Conservation (phyloP, 345 rosid species). For the Erodium maritimum region DNA sequence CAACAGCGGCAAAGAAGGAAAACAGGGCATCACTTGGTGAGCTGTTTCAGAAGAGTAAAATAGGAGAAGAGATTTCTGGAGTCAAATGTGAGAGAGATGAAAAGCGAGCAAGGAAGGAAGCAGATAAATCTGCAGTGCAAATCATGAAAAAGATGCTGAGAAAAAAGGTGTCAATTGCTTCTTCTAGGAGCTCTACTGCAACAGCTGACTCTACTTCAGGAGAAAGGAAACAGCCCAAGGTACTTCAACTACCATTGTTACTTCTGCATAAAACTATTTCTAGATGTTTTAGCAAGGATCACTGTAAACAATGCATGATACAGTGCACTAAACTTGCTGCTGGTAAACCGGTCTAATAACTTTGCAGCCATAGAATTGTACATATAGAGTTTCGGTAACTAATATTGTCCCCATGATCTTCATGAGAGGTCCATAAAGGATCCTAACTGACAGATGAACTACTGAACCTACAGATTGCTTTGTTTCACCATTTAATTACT, state of each 20-base stretch:
- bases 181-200: slow-evolving; percentile 32
- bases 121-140: slow-evolving; percentile 41
- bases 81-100: slow-evolving; percentile 39
- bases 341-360: background rate
- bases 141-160: slow-evolving; percentile 48
- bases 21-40: slow-evolving; percentile 67
- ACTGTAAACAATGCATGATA: background rate
- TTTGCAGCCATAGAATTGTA: background rate
- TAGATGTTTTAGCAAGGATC: too few relatives aligned
- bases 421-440: background rate
- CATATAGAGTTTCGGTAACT: background rate
- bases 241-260: slow-evolving; percentile 2
- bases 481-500: background rate
- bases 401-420: background rate
- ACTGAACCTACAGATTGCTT: background rate
- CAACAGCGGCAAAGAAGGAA: slow-evolving; percentile 48
- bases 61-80: slow-evolving; percentile 37
- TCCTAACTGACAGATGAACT: background rate
- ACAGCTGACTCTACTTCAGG: slow-evolving; percentile 39
- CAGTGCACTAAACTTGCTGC: background rate
- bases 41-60: slow-evolving; percentile 57
- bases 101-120: slow-evolving; percentile 43
- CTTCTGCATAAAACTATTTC: background rate
- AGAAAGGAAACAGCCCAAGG: slow-evolving; percentile 65
- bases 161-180: slow-evolving; percentile 43